Evolutionary conservation across 805 yeast genomes (phyloP).

Genomic region (Saccharomycopsis sp.): DNA sequence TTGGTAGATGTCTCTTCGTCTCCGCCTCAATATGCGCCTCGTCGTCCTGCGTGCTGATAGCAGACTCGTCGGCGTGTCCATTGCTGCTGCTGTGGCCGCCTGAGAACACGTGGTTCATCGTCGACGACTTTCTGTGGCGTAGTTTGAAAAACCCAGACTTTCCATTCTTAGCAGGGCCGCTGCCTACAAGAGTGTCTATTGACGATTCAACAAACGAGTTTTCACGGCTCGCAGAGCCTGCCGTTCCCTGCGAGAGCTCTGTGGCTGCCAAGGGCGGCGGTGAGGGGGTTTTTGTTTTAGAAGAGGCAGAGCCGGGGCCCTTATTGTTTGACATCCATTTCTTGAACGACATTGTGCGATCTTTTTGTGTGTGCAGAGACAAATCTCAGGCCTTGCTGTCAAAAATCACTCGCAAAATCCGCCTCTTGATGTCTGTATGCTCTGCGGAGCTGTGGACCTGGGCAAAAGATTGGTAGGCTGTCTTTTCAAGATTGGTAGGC

Average conservation of each 20-base stretch:
- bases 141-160: not conserved
- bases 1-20: not conserved
- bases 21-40: not conserved
- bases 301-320: not conserved
- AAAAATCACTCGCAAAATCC: too few species aligned
- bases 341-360: not conserved
- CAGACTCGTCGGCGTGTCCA: not conserved
- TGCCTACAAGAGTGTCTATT: not conserved
- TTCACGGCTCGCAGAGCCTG: not conserved
- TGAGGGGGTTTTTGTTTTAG: not conserved
- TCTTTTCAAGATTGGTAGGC: too few species aligned
- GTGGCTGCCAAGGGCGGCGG: not conserved
- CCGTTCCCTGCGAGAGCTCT: not conserved
- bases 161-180: constrained; percentile 5
- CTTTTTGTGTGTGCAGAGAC: too few species aligned
- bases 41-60: not conserved
- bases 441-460: too few species aligned
- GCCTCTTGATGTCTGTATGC: too few species aligned
- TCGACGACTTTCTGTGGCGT: not conserved
- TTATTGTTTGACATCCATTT: constrained; percentile 3
- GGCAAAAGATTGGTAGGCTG: too few species aligned
- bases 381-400: too few species aligned
- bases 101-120: not conserved
- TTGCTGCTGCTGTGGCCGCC: not conserved
- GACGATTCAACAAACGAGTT: not conserved